A percentile compares a stretch with the other conserved stretches of the same genome.
Evolutionary conservation across 192 early-diverging fungal species (phyloP).

Genomic region (Umbelopsis sp.): DNA sequence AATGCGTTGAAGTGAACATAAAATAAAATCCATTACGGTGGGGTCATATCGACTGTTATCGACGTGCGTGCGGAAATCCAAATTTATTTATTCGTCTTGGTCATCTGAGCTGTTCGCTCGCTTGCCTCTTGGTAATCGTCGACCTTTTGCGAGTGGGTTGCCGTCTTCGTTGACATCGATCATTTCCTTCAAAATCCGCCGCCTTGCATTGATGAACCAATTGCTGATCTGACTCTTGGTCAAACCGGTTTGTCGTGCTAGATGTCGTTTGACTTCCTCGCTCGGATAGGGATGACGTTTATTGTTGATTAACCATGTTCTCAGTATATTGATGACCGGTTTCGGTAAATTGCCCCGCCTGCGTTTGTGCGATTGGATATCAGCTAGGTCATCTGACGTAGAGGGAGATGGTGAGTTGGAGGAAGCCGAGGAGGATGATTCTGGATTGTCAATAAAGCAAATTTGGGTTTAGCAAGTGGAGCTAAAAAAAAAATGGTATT

Average conservation of each 20-base stretch:
- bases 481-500: not conserved
- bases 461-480: conserved; percentile 3
- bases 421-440: conserved; percentile 16
- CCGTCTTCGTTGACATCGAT: conserved; percentile 10
- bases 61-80: not conserved
- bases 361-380: conserved; percentile 13
- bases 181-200: conserved; percentile 45
- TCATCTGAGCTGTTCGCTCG: conserved; percentile 1
- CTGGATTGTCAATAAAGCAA: not conserved
- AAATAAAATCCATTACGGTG: no score
- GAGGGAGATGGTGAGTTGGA: not conserved
- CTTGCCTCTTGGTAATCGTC: conserved; percentile 9
- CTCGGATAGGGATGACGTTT: conserved; percentile 69
- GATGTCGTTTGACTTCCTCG: conserved; percentile 60
- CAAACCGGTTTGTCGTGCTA: conserved; percentile 56
- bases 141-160: conserved; percentile 7
- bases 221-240: conserved; percentile 73
- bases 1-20: no score
- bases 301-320: conserved; percentile 63
- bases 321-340: conserved; percentile 56
- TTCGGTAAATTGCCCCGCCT: conserved; percentile 66
- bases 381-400: conserved; percentile 12
- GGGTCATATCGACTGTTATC: not conserved
- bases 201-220: conserved; percentile 77
- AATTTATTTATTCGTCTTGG: not conserved